Evolutionary conservation across 805 yeast genomes (phyloP).

Genomic region (Saccharomycopsis sp.): DNA sequence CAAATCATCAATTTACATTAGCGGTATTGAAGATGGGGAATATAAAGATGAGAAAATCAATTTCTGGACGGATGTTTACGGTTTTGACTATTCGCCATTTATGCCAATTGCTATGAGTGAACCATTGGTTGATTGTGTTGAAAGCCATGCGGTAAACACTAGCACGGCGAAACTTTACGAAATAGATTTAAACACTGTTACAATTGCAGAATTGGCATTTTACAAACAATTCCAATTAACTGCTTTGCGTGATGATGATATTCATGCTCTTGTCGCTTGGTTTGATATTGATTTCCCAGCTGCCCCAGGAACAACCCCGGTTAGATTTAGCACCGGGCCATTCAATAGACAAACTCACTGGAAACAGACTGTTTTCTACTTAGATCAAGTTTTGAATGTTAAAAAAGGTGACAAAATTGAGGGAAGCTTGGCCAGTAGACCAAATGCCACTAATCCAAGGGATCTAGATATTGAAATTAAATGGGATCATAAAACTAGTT

Average conservation of each 20-base stretch:
- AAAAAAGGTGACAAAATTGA: constrained; percentile 69
- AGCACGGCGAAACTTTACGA: constrained; percentile 63
- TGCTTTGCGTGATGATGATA: constrained; percentile 70
- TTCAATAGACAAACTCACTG: constrained; percentile 93
- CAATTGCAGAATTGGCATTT: constrained; percentile 74
- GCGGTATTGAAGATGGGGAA: constrained; percentile 88
- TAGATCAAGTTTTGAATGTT: constrained; percentile 70
- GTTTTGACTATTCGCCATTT: constrained; percentile 92
- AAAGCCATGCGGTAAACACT: constrained; percentile 69
- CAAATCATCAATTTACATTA: constrained; percentile 80
- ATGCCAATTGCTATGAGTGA: constrained; percentile 80
- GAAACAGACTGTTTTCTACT: constrained; percentile 96
- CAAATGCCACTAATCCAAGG: constrained; percentile 75
- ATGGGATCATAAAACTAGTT: constrained; percentile 38
- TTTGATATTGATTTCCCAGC: constrained; percentile 88
- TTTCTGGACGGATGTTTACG: constrained; percentile 96
- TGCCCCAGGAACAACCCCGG: constrained; percentile 37
- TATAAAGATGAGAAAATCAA: constrained; percentile 87
- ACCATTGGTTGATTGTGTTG: constrained; percentile 95
- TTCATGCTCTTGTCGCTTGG: constrained; percentile 92
- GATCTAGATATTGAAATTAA: constrained; percentile 77
- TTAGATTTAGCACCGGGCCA: constrained; percentile 89
- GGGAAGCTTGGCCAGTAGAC: constrained; percentile 69
- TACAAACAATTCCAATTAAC: constrained; percentile 58
- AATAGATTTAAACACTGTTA: constrained; percentile 86